A percentile compares a stretch with the other conserved stretches of the same genome.
phyloP scores from a whole-genome alignment of 129 eudicot species.

The Tagetes erecta region DNA sequence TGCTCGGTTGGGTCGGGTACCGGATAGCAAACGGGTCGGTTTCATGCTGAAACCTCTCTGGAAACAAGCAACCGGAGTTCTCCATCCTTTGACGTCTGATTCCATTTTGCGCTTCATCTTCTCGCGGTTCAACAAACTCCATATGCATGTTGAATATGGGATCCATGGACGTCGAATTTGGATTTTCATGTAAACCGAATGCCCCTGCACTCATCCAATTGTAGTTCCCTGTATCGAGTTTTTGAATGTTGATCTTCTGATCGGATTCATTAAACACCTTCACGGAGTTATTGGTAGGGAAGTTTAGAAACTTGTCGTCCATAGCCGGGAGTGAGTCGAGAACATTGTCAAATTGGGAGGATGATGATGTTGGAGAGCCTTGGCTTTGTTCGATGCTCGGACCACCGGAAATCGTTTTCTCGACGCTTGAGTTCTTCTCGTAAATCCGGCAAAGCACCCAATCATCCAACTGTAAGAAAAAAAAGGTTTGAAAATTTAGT shows the following conservation, averaged over 20 bases:
- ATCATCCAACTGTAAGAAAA: conserved; percentile 72
- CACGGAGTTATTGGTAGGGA: conserved; percentile 45
- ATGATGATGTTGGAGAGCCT: conserved; percentile 62
- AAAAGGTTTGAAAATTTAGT: background rate
- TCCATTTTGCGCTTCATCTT: conserved; percentile 60
- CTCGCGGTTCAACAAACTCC: conserved; percentile 26
- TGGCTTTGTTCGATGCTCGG: conserved; percentile 62
- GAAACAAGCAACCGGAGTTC: conserved; percentile 39
- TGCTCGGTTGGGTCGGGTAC: conserved; percentile 54
- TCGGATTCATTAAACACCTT: conserved; percentile 41
- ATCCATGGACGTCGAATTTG: conserved; percentile 31
- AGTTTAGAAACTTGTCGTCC: conserved; percentile 42
- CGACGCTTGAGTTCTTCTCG: conserved; percentile 70
- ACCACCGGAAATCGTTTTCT: conserved; percentile 37
- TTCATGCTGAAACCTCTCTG: conserved; percentile 29
- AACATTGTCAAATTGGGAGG: conserved; percentile 71
- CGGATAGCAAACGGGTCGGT: conserved; percentile 63
- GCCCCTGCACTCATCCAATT: conserved; percentile 64
- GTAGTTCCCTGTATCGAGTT: conserved; percentile 49
- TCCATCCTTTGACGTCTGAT: conserved; percentile 39
- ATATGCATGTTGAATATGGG: conserved; percentile 40
- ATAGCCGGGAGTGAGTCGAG: conserved; percentile 62
- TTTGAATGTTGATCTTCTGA: conserved; percentile 47
- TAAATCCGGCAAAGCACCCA: conserved; percentile 95
- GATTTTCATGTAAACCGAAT: conserved; percentile 36